Evolutionary conservation across 257 asterid genomes (phyloP).

Genomic region (Nicotiana knightiana): DNA sequence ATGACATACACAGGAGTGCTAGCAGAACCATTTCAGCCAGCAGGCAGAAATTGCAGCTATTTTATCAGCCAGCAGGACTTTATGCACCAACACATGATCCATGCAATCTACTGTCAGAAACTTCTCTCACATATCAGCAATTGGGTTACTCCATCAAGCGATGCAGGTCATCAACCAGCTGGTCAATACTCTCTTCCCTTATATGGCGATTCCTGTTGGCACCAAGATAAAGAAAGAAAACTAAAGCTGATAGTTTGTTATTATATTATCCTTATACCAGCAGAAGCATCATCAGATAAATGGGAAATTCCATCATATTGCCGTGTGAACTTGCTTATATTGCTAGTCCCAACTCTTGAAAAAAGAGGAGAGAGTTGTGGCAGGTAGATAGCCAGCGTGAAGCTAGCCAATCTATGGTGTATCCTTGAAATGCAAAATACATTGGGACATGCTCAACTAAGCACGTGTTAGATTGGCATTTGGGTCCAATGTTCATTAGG

Average conservation of each 20-base stretch:
- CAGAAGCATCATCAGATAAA: neutral
- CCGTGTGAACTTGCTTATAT: neutral
- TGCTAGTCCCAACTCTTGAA: neutral
- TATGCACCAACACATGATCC: conserved; percentile 19
- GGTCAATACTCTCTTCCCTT: conserved; percentile 62
- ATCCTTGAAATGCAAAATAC: neutral
- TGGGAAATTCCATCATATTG: neutral
- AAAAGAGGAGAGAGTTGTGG: neutral
- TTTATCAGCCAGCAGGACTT: conserved; percentile 30
- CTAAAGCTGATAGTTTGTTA: neutral
- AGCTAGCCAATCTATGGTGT: neutral
- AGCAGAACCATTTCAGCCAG: conserved; percentile 1
- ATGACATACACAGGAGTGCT: neutral
- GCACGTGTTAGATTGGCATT: neutral
- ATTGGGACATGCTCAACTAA: neutral
- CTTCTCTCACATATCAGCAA: conserved; percentile 20
- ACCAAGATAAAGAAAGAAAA: neutral
- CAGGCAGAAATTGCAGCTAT: neutral
- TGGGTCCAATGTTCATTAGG: neutral
- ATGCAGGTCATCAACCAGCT: conserved; percentile 7
- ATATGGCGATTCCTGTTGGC: conserved; percentile 60
- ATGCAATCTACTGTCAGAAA: conserved; percentile 24
- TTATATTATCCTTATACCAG: neutral
- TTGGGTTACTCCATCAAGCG: neutral
- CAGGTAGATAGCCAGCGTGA: neutral